Evolutionary conservation across 768 basidiomycete species (phyloP).

Genomic region (Xerocomellus intermedius): DNA sequence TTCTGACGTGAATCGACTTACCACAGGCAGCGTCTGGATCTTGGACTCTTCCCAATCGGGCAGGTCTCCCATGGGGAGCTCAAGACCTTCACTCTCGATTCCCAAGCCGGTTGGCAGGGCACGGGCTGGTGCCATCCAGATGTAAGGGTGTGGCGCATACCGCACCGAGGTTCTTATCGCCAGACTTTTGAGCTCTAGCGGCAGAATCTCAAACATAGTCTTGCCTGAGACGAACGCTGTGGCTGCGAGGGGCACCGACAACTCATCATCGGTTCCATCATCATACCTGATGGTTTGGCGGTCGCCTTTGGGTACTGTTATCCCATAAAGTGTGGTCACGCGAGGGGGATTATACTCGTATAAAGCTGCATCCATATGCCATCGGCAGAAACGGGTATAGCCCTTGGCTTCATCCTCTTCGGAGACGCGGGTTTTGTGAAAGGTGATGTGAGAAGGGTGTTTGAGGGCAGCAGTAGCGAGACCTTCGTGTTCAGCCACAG

Average conservation of each 20-base stretch:
- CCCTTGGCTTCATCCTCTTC: constrained; percentile 35
- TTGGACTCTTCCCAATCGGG: constrained; percentile 78
- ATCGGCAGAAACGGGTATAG: constrained; percentile 78
- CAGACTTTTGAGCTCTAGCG: constrained; percentile 41
- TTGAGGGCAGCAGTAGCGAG: constrained; percentile 75
- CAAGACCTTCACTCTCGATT: constrained; percentile 73
- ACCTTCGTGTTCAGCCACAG: constrained; percentile 76
- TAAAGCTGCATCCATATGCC: constrained; percentile 89
- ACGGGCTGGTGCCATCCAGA: constrained; percentile 82
- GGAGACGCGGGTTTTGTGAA: constrained; percentile 77
- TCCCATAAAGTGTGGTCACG: too few relatives aligned
- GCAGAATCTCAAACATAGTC: constrained; percentile 85
- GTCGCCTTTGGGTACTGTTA: neutral
- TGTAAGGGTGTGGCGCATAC: constrained; percentile 84
- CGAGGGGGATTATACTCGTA: constrained; percentile 48
- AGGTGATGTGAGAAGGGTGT: constrained; percentile 81
- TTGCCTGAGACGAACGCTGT: constrained; percentile 80
- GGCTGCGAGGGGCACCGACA: constrained; percentile 78
- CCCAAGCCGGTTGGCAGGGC: constrained; percentile 78
- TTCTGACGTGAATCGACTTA: constrained; percentile 21
- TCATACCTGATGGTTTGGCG: constrained; percentile 70
- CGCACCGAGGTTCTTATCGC: constrained; percentile 54
- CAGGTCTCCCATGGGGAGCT: constrained; percentile 62
- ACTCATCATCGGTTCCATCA: constrained; percentile 82
- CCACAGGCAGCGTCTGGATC: constrained; percentile 69